Conservation (phyloP, 257 asterid genomes). For the Nyctanthes arbortristis region DNA sequence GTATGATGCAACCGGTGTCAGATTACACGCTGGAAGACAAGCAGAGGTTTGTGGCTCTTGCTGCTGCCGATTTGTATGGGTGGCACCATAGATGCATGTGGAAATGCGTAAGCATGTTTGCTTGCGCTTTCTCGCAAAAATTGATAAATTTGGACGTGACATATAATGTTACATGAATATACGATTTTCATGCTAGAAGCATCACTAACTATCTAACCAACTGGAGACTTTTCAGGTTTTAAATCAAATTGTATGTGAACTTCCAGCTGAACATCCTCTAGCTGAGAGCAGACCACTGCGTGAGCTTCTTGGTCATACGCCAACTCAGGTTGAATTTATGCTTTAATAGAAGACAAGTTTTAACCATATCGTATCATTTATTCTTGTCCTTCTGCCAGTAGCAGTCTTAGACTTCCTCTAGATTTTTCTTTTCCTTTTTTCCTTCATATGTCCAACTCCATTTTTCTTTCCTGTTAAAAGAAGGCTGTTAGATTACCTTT, state of each 20-base stretch:
- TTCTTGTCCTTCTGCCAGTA: not conserved
- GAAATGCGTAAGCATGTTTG: not conserved
- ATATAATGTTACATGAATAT: not conserved
- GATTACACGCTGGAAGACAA: constrained; percentile 98
- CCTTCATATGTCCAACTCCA: not conserved
- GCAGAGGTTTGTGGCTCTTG: constrained; percentile 68
- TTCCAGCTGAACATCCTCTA: constrained; percentile 98
- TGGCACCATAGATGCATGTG: constrained; percentile 3
- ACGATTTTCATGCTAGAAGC: constrained; percentile 1
- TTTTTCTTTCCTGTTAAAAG: not conserved
- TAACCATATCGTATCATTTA: constrained; percentile 1
- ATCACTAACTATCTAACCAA: constrained; percentile 24
- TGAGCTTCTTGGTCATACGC: constrained; percentile 99
- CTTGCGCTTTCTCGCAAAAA: not conserved
- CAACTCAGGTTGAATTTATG: constrained; percentile 67
- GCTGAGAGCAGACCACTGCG: constrained; percentile 86
- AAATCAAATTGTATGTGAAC: constrained; percentile 90
- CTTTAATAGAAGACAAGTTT: not conserved
- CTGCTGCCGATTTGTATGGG: constrained; percentile 11
- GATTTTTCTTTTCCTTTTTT: not conserved
- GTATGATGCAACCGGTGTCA: constrained; percentile 96
- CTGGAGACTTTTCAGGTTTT: constrained; percentile 56
- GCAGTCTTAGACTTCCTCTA: not conserved
- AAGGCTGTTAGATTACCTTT: not conserved
- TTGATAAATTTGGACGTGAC: not conserved